Base-by-base conservation (phyloP, 805 yeast species). In the Starmerella powellii region DNA sequence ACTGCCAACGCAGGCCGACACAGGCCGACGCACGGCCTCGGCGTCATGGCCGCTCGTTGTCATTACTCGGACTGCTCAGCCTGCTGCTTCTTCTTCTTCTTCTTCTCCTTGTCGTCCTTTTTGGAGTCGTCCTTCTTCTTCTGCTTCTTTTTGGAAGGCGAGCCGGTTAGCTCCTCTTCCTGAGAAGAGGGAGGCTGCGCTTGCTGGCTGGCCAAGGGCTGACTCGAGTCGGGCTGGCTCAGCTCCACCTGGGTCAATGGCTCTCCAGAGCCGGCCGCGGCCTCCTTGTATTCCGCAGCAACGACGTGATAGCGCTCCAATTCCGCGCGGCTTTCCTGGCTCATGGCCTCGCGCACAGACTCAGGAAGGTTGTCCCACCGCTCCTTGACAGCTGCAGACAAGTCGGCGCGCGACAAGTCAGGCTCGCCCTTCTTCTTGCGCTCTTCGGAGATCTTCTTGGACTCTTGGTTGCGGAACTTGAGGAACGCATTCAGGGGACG, bases 401-500 rank as follows among this genome's bases (percentile, higher is more conserved):
- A 71, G 55, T 84, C 95, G 17, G 77, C 73, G 31, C 85, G 81
- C 10, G 79, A 69, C 50, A 80, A 68, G 10, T 83, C 74, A 13
- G 80, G 73, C 53, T 70, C 67, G 12, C 80, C 77, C 31, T 69
- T 65, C 29, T 63, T 63, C 42, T 65, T 70, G 56, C 94, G 73
- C 48, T 81, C 86, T 41, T 73, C 78, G 43, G 78, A 74, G 48
- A 87, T 70, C 30, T 70, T 65, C 48, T 79, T 80, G 56, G 95
- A 77, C 50, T 76, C 73, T 51, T 74, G 76, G 50, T 80, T 78
- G 40, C 84, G 76, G 63, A 76, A 88, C 32, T 77, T 72, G 61
- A 88, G 82, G 66, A 77, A 87, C 34, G 83, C 80, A 18, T 95
- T 86, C 56, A 84, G 68, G 13, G 98, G 97, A 57, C 86, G 86